Conservation (phyloP, 305 asterid genomes). For the Salvia sclarea region DNA sequence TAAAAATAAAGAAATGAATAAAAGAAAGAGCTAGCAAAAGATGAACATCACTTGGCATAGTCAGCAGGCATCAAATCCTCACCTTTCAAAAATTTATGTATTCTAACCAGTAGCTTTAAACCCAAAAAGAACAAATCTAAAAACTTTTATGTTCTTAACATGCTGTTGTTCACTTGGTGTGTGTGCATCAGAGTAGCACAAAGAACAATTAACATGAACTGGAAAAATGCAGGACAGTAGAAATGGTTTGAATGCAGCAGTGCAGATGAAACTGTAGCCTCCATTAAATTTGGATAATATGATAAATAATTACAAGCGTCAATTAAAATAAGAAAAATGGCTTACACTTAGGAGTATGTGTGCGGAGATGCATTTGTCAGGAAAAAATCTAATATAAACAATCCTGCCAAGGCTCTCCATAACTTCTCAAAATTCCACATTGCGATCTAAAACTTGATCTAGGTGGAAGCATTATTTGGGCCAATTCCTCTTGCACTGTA, state of each 20-base stretch:
- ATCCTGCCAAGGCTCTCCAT: slow-evolving; percentile 49
- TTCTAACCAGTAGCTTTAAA: not conserved
- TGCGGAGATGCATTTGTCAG: slow-evolving; percentile 47
- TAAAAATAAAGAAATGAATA: not conserved
- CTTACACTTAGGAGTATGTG: slow-evolving; percentile 51
- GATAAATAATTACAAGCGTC: slow-evolving; percentile 41
- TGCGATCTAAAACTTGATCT: slow-evolving; percentile 26
- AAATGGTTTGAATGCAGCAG: slow-evolving; percentile 17
- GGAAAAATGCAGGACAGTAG: not conserved
- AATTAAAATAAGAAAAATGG: slow-evolving; percentile 39
- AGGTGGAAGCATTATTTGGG: slow-evolving; percentile 31
- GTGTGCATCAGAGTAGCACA: slow-evolving; percentile 19
- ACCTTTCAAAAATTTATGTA: not conserved
- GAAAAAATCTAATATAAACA: slow-evolving; percentile 52
- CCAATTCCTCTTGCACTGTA: slow-evolving; percentile 27
- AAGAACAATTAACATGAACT: not conserved
- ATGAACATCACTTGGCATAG: not conserved
- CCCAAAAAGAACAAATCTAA: not conserved
- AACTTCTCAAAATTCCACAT: slow-evolving; percentile 30
- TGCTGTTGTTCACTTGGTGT: not conserved
- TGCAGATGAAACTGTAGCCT: slow-evolving; percentile 23
- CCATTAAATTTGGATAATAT: slow-evolving; percentile 29
- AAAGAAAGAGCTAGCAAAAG: not conserved
- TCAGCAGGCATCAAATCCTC: not conserved
- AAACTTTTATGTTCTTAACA: slow-evolving; percentile 1